Conservation (phyloP, 202 grass and related monocot genomes). For the Brachypodium distachyon region DNA sequence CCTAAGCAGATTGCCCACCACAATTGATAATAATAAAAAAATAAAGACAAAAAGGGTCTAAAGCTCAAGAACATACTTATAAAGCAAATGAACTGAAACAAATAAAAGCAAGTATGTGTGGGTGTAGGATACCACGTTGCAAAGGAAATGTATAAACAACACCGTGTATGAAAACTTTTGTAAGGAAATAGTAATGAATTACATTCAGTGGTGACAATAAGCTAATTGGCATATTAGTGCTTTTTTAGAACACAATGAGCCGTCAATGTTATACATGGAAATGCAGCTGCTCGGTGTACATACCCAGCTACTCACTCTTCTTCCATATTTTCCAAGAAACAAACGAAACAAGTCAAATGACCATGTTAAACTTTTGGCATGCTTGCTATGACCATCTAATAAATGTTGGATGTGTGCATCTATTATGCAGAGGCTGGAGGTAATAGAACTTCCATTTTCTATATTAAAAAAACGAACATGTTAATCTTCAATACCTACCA, state of each 20-base stretch:
- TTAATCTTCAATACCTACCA: not conserved
- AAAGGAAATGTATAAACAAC: not conserved
- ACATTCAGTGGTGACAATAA: not conserved
- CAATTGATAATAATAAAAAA: not conserved
- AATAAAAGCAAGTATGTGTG: not conserved
- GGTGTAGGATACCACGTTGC: not conserved
- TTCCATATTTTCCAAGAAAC: not conserved
- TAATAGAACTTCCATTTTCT: too few relatives aligned
- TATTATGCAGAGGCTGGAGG: too few relatives aligned
- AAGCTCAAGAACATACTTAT: not conserved
- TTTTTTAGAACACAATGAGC: not conserved
- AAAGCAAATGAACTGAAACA: not conserved
- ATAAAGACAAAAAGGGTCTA: not conserved
- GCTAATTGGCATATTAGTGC: not conserved
- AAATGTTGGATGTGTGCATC: too few relatives aligned
- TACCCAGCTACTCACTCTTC: not conserved
- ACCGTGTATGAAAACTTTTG: not conserved
- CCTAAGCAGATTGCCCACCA: not conserved
- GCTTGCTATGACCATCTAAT: too few relatives aligned
- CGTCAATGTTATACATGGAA: not conserved
- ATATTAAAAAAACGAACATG: too few relatives aligned
- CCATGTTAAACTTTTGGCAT: not conserved
- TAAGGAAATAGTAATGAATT: not conserved
- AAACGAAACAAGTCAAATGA: not conserved
- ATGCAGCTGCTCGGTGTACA: not conserved